phyloP scores from a whole-genome alignment of 345 rosid genomes.

The Bruguiera sexangula region DNA sequence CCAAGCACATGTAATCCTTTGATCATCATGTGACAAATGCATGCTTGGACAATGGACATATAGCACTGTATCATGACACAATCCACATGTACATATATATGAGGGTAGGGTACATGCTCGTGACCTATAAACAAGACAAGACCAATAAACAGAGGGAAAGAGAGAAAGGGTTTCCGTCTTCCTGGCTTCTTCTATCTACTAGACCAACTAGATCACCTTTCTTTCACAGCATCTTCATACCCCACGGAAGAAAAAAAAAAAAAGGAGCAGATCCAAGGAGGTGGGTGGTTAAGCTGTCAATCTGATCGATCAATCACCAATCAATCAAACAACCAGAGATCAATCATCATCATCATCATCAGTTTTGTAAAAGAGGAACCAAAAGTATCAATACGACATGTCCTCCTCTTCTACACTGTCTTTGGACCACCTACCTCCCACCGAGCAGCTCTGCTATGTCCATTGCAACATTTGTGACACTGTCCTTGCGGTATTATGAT shows the following conservation, averaged over 20 bases:
- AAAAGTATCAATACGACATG: slow-evolving; percentile 23
- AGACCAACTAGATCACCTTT: slow-evolving; percentile 27
- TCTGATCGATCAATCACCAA: slow-evolving; percentile 34
- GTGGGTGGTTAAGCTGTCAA: slow-evolving; percentile 51
- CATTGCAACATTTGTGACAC: slow-evolving; percentile 93
- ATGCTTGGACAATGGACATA: not conserved
- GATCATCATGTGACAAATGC: not conserved
- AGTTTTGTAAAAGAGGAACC: slow-evolving; percentile 23
- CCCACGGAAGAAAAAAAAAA: slow-evolving; percentile 4
- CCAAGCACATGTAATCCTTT: slow-evolving; percentile 22
- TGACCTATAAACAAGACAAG: slow-evolving; percentile 22
- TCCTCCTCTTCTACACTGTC: slow-evolving; percentile 37
- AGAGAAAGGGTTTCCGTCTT: slow-evolving; percentile 16
- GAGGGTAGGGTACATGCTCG: not conserved
- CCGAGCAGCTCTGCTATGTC: slow-evolving; percentile 98
- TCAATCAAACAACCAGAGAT: too few relatives aligned
- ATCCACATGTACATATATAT: not conserved
- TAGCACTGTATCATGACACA: not conserved
- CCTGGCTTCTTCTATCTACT: slow-evolving; percentile 22
- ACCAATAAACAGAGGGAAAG: slow-evolving; percentile 12
- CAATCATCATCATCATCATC: slow-evolving; percentile 24
- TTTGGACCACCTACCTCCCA: slow-evolving; percentile 36
- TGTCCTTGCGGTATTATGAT: slow-evolving; percentile 67
- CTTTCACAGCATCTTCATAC: slow-evolving; percentile 25
- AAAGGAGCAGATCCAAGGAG: slow-evolving; percentile 45